Evolutionary conservation across 768 basidiomycete species (phyloP), one percentile per base, ranked within the genome.

Genomic region (Russula earlei): DNA sequence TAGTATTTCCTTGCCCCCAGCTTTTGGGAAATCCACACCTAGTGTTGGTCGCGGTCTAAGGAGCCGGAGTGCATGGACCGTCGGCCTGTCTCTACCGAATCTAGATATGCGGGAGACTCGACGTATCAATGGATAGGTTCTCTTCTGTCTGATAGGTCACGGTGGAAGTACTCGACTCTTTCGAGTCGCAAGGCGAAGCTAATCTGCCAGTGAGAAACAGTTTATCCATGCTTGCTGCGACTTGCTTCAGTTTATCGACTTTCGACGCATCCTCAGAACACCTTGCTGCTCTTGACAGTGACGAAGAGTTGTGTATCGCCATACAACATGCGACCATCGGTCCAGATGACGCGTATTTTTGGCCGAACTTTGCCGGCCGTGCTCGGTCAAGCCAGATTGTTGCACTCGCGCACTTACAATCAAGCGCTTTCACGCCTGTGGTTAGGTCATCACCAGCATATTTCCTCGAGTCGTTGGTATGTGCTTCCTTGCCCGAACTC

Each of bases 401-500:
- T 10, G 24, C 48, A 12, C 5, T 4, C 2, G 19, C 20, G 36
- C 24, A 36, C 48, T 34, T 56, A 33, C n/a, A 24, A 50, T 14
- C 19, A 17, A 4, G 55, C 49, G 15, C 17, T 56, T 22, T 15
- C 19, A 20, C 6, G 11, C 5, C 15, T 56, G 11, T 56, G 55
- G 55, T 7, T n/a, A 12, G 36, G 15, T 15, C 55, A 43, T 36
- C 41, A 36, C 22, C 54, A 37, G 33, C 33, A 27, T 9, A 19
- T 4, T 15, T 31, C 46, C 27, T 52, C 55, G 8, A 24, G 24
- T n/a, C 55, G 58, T n/a, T 59, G 58, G 58, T 22, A 20, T 14
- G 19, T 10, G 17, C 48, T 49, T 31, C 53, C 48, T 3, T 11
- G n/a, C 11, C 34, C 42, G 14, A 55, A 59, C 33, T 43, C 52